Percentiles rank a stretch among this genome's conserved stretches.
Evolutionary conservation across 2,329 filamentous ascomycete genomes (phyloP).

Genomic region (Aspergillus viridinutans): DNA sequence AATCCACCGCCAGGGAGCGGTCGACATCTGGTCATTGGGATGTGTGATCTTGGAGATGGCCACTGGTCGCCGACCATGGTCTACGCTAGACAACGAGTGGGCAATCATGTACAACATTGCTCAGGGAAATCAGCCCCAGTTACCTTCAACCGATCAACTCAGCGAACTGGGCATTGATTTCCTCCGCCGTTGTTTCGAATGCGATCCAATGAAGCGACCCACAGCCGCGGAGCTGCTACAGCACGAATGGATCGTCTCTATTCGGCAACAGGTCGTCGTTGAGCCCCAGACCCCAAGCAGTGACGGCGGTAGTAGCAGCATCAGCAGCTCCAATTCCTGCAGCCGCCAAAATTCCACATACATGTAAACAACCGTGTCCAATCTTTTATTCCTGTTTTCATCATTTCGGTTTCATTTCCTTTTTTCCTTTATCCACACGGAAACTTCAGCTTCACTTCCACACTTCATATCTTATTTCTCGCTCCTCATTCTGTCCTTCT

Average conservation of each 20-base stretch:
- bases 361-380: conserved; percentile 3
- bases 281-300: conserved; percentile 38
- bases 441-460: background rate
- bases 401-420: background rate
- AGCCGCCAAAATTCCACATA: conserved; percentile 29
- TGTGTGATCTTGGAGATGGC: conserved; percentile 98
- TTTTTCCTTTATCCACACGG: background rate
- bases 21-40: conserved; percentile 93
- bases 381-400: background rate
- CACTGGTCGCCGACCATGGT: conserved; percentile 90
- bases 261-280: conserved; percentile 46
- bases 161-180: conserved; percentile 84
- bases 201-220: conserved; percentile 73
- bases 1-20: conserved; percentile 73
- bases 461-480: background rate
- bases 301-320: conserved; percentile 36
- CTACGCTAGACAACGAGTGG: conserved; percentile 96
- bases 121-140: conserved; percentile 85
- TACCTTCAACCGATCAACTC: conserved; percentile 78
- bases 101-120: conserved; percentile 99
- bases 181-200: conserved; percentile 76
- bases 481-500: background rate
- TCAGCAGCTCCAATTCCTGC: conserved; percentile 22
- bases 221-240: conserved; percentile 85
- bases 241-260: conserved; percentile 76